Conservation (phyloP, 1,139 yeast genomes). For the Hemisphaericaspora subhashii region DNA sequence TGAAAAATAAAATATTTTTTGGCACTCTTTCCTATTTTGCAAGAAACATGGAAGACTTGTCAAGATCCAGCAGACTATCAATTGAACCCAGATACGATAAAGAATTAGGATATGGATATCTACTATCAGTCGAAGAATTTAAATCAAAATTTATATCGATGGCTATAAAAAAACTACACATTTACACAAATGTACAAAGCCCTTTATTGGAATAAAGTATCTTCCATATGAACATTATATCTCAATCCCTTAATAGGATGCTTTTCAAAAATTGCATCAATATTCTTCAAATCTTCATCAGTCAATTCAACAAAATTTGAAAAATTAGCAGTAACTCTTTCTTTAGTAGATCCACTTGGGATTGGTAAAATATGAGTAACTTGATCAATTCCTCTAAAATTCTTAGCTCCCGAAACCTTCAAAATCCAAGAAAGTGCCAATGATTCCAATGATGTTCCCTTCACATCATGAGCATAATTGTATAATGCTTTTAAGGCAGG, state of each 20-base stretch:
- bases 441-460: conserved; percentile 57
- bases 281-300: conserved; percentile 51
- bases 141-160: too few species aligned
- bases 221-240: conserved; percentile 16
- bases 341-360: conserved; percentile 67
- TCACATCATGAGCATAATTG: conserved; percentile 48
- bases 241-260: conserved; percentile 18
- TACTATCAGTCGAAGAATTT: too few species aligned
- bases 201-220: conserved; percentile 14
- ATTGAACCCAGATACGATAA: too few species aligned
- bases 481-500: conserved; percentile 40
- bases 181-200: too few species aligned
- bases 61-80: too few species aligned
- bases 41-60: too few species aligned
- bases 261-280: conserved; percentile 37
- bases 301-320: conserved; percentile 43
- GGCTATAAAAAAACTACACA: too few species aligned
- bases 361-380: conserved; percentile 70
- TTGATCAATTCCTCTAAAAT: conserved; percentile 33
- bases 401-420: conserved; percentile 28
- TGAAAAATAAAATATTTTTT: too few species aligned
- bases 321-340: conserved; percentile 61
- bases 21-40: too few species aligned
- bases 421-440: conserved; percentile 75
- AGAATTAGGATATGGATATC: too few species aligned